These are phyloP conservation scores for Penicillium paradoxum DNA, from an alignment of 495 filamentous ascomycete genomes.

Conservation along the genomic window DNA sequence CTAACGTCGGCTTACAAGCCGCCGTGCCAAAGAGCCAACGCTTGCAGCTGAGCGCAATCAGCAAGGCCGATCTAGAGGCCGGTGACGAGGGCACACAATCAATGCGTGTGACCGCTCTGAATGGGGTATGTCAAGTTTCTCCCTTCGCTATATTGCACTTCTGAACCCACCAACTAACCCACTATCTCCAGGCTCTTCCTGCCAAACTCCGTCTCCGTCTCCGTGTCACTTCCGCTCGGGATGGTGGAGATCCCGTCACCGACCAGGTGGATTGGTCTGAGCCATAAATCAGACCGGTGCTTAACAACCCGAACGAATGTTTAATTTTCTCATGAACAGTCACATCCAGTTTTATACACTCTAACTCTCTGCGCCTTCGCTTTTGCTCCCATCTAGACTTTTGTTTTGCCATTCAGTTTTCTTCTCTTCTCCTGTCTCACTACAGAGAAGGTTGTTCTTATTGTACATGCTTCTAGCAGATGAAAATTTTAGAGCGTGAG, in stretches of 20 bases:
- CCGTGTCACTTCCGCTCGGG: constrained; percentile 73
- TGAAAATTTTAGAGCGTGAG: constrained; percentile 8
- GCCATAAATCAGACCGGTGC: constrained; percentile 37
- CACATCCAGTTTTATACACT: constrained; percentile 15
- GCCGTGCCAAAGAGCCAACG: constrained; percentile 95
- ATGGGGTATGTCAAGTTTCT: constrained; percentile 65
- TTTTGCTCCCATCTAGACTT: constrained; percentile 9
- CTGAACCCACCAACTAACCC: constrained; percentile 2
- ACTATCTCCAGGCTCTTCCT: constrained; percentile 50
- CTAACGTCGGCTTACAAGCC: constrained; percentile 76
- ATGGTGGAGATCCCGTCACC: constrained; percentile 61
- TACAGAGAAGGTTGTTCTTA: constrained; percentile 2
- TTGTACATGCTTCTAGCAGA: constrained; percentile 29
- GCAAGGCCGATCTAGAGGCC: constrained; percentile 64
- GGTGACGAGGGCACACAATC: constrained; percentile 81
- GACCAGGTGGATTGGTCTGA: constrained; percentile 98
- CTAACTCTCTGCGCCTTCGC: background rate
- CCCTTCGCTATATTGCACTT: background rate
- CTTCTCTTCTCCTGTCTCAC: background rate
- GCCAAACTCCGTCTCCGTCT: constrained; percentile 74
- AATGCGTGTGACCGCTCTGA: constrained; percentile 78
- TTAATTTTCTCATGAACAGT: constrained; percentile 18
- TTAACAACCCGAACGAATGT: constrained; percentile 15
- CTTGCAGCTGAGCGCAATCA: constrained; percentile 83
- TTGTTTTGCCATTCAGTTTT: constrained; percentile 1